A percentile compares a stretch with the other conserved stretches of the same genome.
phyloP scores from a whole-genome alignment of 345 rosid genomes.

The Salix suchowensis region DNA sequence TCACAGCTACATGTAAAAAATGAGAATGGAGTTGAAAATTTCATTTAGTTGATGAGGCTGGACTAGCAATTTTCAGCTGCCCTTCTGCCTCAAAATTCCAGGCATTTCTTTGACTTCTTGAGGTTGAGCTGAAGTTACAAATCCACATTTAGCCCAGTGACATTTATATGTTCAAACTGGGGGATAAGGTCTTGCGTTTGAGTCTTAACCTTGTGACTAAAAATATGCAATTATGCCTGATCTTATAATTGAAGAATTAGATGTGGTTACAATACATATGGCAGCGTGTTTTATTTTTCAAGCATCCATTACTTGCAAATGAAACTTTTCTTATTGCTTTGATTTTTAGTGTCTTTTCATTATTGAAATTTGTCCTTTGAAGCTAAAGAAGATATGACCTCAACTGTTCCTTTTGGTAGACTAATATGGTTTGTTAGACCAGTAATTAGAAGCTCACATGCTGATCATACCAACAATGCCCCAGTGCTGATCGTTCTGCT shows the following conservation, averaged over 20 bases:
- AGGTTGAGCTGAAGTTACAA: background rate
- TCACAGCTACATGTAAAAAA: background rate
- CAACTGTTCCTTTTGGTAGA: constrained; percentile 36
- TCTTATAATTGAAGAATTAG: no score
- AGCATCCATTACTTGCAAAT: background rate
- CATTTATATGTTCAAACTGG: background rate
- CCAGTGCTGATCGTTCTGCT: constrained; percentile 71
- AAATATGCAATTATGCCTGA: no score
- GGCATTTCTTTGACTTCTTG: background rate
- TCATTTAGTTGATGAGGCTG: background rate
- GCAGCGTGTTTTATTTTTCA: background rate
- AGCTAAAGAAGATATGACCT: constrained; percentile 2
- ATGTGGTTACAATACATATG: background rate
- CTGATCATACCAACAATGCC: constrained; percentile 69
- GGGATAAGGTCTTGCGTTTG: background rate
- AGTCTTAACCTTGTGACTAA: background rate
- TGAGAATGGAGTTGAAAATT: background rate
- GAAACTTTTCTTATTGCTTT: background rate
- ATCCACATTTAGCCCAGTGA: background rate
- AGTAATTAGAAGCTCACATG: constrained; percentile 50
- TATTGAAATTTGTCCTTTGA: background rate
- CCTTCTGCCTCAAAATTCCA: background rate
- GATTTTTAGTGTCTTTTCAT: background rate
- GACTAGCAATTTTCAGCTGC: background rate
- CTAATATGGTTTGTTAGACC: constrained; percentile 79